phyloP scores from a whole-genome alignment of 768 basidiomycete genomes.

The Panus rudis region DNA sequence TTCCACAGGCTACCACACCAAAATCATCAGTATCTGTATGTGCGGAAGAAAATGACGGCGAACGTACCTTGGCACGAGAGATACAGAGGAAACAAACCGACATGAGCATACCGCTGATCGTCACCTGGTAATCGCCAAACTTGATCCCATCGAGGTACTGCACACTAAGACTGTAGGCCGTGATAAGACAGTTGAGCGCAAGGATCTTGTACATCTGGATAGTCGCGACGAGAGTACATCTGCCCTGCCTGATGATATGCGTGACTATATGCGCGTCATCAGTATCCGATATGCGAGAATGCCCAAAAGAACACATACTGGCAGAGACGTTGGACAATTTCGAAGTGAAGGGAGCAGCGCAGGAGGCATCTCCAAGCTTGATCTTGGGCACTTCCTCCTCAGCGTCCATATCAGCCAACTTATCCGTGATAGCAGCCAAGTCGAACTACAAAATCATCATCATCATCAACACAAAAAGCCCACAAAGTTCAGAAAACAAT shows the following conservation, averaged over 20 bases:
- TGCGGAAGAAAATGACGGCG: background rate
- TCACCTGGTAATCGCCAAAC: conserved; percentile 98
- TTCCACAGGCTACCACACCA: conserved; percentile 73
- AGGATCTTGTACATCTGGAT: conserved; percentile 99
- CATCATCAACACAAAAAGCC: conserved; percentile 9
- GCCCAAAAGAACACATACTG: conserved; percentile 53
- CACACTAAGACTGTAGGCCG: conserved; percentile 96
- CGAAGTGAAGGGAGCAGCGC: conserved; percentile 97
- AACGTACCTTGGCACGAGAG: conserved; percentile 85
- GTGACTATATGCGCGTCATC: conserved; percentile 56
- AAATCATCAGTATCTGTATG: conserved; percentile 1
- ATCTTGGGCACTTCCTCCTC: conserved; percentile 96
- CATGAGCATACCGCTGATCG: conserved; percentile 95
- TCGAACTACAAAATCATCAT: conserved; percentile 52
- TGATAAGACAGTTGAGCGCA: conserved; percentile 95
- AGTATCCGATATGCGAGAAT: background rate
- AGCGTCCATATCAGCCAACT: conserved; percentile 88
- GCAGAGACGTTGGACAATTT: conserved; percentile 97
- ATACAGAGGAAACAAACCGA: conserved; percentile 98
- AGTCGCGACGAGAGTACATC: conserved; percentile 97
- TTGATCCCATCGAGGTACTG: conserved; percentile 99
- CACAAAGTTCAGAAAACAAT: conserved; percentile 4
- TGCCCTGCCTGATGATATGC: conserved; percentile 96
- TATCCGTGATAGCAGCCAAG: conserved; percentile 68
- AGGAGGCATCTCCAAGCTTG: conserved; percentile 98